phyloP scores from a whole-genome alignment of 1,139 yeast genomes.

The Entelexis paramagnoliae region DNA sequence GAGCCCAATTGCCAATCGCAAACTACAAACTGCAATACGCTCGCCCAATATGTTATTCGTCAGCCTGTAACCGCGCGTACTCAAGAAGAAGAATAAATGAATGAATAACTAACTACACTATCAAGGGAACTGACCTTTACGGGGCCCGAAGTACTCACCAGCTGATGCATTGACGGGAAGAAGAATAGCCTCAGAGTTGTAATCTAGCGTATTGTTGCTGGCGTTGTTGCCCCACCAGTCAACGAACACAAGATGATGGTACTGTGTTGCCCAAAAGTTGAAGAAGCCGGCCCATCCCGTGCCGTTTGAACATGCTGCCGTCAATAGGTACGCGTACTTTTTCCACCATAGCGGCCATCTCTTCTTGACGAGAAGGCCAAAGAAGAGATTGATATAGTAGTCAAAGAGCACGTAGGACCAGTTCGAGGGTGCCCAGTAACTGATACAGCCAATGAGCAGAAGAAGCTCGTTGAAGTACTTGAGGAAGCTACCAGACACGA shows the following conservation, averaged over 20 bases:
- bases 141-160: slow-evolving; percentile 40
- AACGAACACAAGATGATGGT: slow-evolving; percentile 27
- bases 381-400: slow-evolving; percentile 38
- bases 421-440: slow-evolving; percentile 37
- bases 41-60: too few relatives aligned
- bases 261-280: slow-evolving; percentile 30
- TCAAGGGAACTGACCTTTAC: slow-evolving; percentile 13
- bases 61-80: too few relatives aligned
- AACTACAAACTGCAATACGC: too few relatives aligned
- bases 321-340: slow-evolving; percentile 49
- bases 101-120: not conserved
- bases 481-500: slow-evolving; percentile 12
- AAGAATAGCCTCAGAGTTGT: slow-evolving; percentile 24
- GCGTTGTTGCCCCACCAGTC: slow-evolving; percentile 39
- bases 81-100: too few relatives aligned
- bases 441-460: slow-evolving; percentile 37
- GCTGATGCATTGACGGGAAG: slow-evolving; percentile 35
- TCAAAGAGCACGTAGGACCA: slow-evolving; percentile 45
- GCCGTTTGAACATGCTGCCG: slow-evolving; percentile 52
- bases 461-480: slow-evolving; percentile 44
- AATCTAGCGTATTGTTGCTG: slow-evolving; percentile 38
- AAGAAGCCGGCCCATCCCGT: slow-evolving; percentile 37
- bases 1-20: too few relatives aligned
- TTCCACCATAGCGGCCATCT: slow-evolving; percentile 43
- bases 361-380: slow-evolving; percentile 37